A percentile compares a stretch with the other conserved stretches of the same genome.
phyloP scores from a whole-genome alignment of 2,329 filamentous ascomycete genomes.

The Neonectria faginata region DNA sequence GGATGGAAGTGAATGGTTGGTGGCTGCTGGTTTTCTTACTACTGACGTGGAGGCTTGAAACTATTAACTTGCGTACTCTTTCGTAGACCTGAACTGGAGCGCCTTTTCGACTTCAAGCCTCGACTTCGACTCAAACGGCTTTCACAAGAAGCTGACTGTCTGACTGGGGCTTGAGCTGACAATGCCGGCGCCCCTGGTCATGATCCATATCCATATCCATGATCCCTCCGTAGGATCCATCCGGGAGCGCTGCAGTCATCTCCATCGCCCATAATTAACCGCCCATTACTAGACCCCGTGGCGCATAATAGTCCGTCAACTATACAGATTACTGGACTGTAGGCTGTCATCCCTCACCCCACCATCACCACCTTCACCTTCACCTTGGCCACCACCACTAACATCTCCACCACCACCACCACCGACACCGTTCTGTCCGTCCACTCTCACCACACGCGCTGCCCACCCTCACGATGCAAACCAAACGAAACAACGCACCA shows the following conservation, averaged over 20 bases:
- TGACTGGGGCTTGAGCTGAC: not conserved
- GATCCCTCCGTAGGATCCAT: not conserved
- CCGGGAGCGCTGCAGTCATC: not conserved
- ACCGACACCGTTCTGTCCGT: constrained; percentile 10
- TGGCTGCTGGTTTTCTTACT: not conserved
- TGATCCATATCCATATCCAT: not conserved
- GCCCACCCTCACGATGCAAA: not conserved
- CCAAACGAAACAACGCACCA: constrained; percentile 3
- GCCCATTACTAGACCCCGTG: not conserved
- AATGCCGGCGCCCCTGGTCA: not conserved
- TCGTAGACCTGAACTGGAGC: not conserved
- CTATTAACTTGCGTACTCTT: not conserved
- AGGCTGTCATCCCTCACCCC: not conserved
- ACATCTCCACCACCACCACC: constrained; percentile 6
- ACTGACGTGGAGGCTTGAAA: not conserved
- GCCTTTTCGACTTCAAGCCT: not conserved
- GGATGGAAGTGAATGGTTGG: no score
- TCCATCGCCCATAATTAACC: not conserved
- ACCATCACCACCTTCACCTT: not conserved
- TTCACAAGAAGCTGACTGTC: not conserved
- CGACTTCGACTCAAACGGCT: not conserved
- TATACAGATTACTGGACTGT: not conserved
- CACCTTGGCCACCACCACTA: not conserved
- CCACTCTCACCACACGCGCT: constrained; percentile 7
- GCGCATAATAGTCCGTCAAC: not conserved